These are phyloP conservation scores for Geosmithia flava DNA, from an alignment of 2,329 filamentous ascomycete genomes.

Conservation along the genomic window DNA sequence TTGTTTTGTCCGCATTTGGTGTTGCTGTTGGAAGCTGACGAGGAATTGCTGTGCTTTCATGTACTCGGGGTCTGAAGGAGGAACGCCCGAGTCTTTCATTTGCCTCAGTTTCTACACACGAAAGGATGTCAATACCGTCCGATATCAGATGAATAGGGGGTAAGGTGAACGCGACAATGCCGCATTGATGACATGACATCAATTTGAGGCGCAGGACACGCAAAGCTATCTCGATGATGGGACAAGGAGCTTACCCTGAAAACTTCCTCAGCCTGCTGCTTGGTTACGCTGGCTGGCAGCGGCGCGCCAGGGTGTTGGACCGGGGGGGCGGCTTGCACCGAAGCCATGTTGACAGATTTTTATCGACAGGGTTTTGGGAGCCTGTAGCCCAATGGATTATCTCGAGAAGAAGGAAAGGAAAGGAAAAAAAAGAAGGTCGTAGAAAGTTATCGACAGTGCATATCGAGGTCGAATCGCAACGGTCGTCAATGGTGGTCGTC, in stretches of 20 bases:
- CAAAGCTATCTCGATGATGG: background rate
- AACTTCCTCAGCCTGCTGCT: conserved; percentile 67
- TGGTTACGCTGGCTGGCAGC: conserved; percentile 56
- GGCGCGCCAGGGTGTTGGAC: conserved; percentile 53
- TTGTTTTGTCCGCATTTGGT: conserved; percentile 38
- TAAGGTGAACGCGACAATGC: background rate
- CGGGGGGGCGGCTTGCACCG: conserved; percentile 60
- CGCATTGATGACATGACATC: too few relatives aligned
- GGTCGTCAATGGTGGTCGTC: background rate
- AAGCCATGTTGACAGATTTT: conserved; percentile 54
- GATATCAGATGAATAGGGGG: background rate
- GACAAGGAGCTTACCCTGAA: conserved; percentile 41
- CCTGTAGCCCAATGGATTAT: conserved; percentile 12
- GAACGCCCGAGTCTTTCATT: conserved; percentile 77
- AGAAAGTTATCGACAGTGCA: conserved; percentile 20
- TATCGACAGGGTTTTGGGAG: conserved; percentile 7
- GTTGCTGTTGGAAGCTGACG: conserved; percentile 55
- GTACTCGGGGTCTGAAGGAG: conserved; percentile 74
- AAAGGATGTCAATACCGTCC: background rate
- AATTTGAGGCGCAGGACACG: background rate
- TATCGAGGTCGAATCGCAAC: conserved; percentile 17
- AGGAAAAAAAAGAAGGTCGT: background rate
- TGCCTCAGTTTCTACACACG: conserved; percentile 64
- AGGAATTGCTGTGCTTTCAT: conserved; percentile 72
- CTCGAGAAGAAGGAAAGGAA: background rate